Evolutionary conservation across 2,329 filamentous ascomycete species (phyloP).

Genomic region (Exophiala bonariae): DNA sequence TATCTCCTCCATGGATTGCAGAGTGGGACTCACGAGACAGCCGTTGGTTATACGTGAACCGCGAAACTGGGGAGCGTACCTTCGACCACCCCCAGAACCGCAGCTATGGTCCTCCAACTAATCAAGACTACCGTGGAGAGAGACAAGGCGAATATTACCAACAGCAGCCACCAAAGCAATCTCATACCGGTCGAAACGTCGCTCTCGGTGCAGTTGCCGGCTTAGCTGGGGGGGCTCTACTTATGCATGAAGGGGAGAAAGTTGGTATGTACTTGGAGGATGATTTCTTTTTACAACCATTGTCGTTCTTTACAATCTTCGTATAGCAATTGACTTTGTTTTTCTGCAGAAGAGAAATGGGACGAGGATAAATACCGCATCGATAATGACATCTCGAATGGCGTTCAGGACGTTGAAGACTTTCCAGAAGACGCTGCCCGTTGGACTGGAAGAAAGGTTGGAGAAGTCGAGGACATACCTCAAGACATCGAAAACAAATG

Average conservation of each 20-base stretch:
- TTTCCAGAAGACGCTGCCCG: slow-evolving; percentile 45
- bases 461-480: slow-evolving; percentile 43
- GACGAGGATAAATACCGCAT: slow-evolving; percentile 34
- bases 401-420: slow-evolving; percentile 34
- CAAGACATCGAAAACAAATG: slow-evolving; percentile 36
- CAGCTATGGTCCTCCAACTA: too few species aligned
- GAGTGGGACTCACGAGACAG: slow-evolving; percentile 42
- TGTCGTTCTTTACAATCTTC: too few species aligned
- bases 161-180: slow-evolving; percentile 20
- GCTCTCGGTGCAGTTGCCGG: slow-evolving; percentile 43
- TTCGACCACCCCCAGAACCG: slow-evolving; percentile 37
- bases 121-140: slow-evolving; percentile 14
- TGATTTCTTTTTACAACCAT: too few species aligned
- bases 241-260: slow-evolving; percentile 48
- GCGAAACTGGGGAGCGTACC: slow-evolving; percentile 45
- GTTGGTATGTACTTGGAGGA: slow-evolving; percentile 41
- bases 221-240: slow-evolving; percentile 43
- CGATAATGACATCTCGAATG: slow-evolving; percentile 30
- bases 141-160: slow-evolving; percentile 23
- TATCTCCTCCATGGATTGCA: slow-evolving; percentile 46
- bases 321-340: too few species aligned
- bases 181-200: slow-evolving; percentile 36
- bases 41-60: slow-evolving; percentile 49
- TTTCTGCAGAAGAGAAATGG: slow-evolving; percentile 34
- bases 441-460: slow-evolving; percentile 45